Evolutionary conservation across 176 grass and related monocot species (phyloP), one percentile per base, ranked within the genome.

Genomic region (Phoenix roebelenii): DNA sequence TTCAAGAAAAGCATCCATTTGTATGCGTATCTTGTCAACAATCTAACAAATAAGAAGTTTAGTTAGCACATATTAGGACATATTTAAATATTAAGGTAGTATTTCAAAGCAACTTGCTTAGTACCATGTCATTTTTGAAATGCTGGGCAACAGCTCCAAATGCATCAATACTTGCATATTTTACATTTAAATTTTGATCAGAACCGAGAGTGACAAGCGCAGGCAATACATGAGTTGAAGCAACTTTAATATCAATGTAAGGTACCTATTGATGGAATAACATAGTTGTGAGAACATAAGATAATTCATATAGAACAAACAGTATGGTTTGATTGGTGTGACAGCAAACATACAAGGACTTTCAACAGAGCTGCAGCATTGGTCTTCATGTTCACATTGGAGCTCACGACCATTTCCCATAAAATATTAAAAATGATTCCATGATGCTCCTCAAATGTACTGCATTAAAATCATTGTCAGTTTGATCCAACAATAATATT

Each of bases 1-100:
- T 83, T 97, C 92, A 77, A 97, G 83, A 76, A 97, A 97, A 74
- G 86, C 81, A 78, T 97, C 87, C 92, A 97, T 91, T 81, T 97
- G 91, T 77, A 97, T 70, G 57, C 56, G 84, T 82, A 97, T 90
- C 73, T 97, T 97, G 71, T 97, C 92, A 71, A 97, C 72, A 77
- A 97, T 72, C 92, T 97, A 69, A 63, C 32, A 52, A 56, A 75
- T 50, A 30, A 56, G 12, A 69, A 53, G 25, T 67, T 57, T 44
- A 9, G 35, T 44, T 44, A 44, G 35, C 35, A 44, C 18, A 7
- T 0, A 19, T 26, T 16, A 26, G 15, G 32, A 30, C 14, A 20
- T 15, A 10, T 22, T 32, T 25, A 16, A 32, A 15, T 35, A 4
- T 3, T 2, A 22, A 50, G 10, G 1, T 15, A 62, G 67, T 3